Conservation (phyloP, 257 asterid species). For the Solanum microdontum region DNA sequence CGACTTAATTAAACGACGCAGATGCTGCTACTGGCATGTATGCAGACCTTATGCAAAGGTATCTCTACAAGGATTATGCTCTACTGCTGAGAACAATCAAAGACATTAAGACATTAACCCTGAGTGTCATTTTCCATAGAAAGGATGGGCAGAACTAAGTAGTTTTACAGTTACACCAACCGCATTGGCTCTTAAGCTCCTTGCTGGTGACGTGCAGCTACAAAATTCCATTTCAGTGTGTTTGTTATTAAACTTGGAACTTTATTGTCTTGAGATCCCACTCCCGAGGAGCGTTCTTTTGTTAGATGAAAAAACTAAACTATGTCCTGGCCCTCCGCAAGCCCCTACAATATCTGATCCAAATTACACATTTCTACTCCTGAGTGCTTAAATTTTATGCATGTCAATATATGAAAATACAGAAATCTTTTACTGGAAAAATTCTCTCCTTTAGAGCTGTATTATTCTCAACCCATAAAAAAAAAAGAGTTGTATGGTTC, state of each 20-base stretch:
- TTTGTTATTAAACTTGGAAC: not conserved
- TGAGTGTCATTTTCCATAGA: not conserved
- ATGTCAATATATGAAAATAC: not conserved
- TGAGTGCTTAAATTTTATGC: not conserved
- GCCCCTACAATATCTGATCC: not conserved
- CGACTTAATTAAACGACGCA: constrained; percentile 22
- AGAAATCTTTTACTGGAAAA: not conserved
- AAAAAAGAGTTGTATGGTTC: not conserved
- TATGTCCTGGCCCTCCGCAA: not conserved
- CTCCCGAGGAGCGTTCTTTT: not conserved
- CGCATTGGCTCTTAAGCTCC: not conserved
- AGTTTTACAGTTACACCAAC: not conserved
- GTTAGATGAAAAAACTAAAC: not conserved
- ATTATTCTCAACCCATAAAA: not conserved
- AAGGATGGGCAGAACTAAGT: not conserved
- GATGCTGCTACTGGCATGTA: constrained; percentile 98
- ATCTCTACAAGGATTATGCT: not conserved
- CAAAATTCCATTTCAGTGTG: not conserved
- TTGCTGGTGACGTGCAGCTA: not conserved
- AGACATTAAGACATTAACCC: constrained; percentile 4
- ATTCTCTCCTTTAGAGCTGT: not conserved
- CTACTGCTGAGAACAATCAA: not conserved
- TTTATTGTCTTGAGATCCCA: not conserved
- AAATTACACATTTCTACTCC: not conserved
- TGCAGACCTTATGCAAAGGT: constrained; percentile 88